phyloP scores from a whole-genome alignment of 257 asterid species.

The Lycium barbarum region DNA sequence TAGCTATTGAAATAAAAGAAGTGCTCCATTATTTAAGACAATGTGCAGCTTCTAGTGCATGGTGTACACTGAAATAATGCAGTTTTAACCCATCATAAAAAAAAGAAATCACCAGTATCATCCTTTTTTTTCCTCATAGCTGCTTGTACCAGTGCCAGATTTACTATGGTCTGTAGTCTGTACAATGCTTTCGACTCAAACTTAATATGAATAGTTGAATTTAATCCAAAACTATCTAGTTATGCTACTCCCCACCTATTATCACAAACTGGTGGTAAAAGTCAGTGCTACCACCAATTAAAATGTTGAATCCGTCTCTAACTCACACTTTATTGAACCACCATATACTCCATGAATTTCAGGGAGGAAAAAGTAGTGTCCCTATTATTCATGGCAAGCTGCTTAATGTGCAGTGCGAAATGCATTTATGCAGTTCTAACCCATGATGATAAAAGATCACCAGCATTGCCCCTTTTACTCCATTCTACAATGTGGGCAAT shows the following conservation, averaged over 20 bases:
- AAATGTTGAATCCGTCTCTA: background rate
- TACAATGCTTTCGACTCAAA: background rate
- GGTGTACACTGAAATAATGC: background rate
- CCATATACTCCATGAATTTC: background rate
- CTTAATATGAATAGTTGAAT: background rate
- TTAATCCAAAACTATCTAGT: too few relatives aligned
- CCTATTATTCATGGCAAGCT: background rate
- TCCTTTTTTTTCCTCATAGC: background rate
- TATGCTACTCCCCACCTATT: background rate
- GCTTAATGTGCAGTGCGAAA: background rate
- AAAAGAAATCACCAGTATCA: background rate
- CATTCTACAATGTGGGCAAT: background rate
- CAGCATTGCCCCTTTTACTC: background rate
- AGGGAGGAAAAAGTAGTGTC: background rate
- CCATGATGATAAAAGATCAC: background rate
- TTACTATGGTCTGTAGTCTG: background rate
- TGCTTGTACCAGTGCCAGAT: background rate
- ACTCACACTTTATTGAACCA: background rate
- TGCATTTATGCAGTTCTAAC: background rate
- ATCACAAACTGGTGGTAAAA: background rate
- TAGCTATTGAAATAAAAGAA: background rate
- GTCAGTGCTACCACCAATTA: background rate
- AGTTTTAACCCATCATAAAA: background rate
- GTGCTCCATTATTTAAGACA: background rate
- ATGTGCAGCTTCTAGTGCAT: background rate